A percentile compares a stretch with the other conserved stretches of the same genome.
Conservation (phyloP, 192 early-diverging fungal genomes). For the Entomortierella beljakovae region DNA sequence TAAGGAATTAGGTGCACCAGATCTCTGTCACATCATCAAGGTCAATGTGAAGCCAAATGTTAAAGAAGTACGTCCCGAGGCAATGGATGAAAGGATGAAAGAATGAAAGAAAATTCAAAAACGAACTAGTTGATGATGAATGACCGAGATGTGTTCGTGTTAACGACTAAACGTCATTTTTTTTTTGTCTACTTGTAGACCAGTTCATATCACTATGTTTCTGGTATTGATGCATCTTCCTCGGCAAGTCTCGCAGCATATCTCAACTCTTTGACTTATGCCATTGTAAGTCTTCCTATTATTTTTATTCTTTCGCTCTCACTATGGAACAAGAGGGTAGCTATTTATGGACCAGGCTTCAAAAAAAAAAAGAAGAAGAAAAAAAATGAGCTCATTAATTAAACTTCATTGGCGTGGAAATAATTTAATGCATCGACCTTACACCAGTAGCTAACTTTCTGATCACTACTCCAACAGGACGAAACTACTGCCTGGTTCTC, state of each 20-base stretch:
- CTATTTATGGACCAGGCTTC: constrained; percentile 1
- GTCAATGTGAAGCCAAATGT: constrained; percentile 82
- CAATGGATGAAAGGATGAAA: not conserved
- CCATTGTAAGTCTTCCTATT: constrained; percentile 65
- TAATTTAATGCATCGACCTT: not conserved
- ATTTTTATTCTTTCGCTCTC: not conserved
- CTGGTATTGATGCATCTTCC: constrained; percentile 88
- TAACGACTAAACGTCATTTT: no score
- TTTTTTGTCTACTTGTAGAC: constrained; percentile 66
- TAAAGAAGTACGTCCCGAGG: constrained; percentile 70
- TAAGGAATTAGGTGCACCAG: constrained; percentile 96
- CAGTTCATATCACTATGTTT: constrained; percentile 84
- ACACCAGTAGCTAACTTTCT: not conserved
- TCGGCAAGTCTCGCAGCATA: constrained; percentile 98
- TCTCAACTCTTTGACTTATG: constrained; percentile 94
- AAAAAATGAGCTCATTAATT: constrained; percentile 15
- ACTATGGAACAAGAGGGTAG: not conserved
- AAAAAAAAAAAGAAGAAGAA: not conserved
- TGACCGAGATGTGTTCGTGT: no score
- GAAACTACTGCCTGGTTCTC: constrained; percentile 75
- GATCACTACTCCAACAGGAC: constrained; percentile 52
- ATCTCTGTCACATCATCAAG: constrained; percentile 97
- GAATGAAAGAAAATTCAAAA: no score
- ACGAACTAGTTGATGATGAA: no score
- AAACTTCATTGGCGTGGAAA: not conserved